Evolutionary conservation across 2,329 filamentous ascomycete species (phyloP).

Genomic region (Uncinocarpus reesii): DNA sequence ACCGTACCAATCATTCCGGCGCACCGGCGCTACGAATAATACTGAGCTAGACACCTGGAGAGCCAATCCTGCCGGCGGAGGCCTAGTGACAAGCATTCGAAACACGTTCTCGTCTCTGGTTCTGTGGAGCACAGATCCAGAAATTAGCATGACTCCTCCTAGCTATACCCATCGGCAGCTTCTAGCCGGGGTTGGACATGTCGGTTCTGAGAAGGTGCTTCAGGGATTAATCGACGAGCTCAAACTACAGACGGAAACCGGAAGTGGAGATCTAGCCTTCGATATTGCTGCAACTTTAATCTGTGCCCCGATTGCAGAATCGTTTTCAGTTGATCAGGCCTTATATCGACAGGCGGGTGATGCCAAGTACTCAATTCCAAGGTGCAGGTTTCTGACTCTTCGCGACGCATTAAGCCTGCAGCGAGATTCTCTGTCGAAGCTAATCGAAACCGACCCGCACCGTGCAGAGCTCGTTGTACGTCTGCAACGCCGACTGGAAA

Average conservation of each 20-base stretch:
- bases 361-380: slow-evolving; percentile 27
- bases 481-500: slow-evolving; percentile 36
- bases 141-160: slow-evolving; percentile 44
- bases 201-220: slow-evolving; percentile 33
- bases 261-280: slow-evolving; percentile 34
- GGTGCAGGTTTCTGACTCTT: slow-evolving; percentile 31
- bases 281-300: slow-evolving; percentile 38
- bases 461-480: slow-evolving; percentile 38
- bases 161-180: slow-evolving; percentile 48
- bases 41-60: slow-evolving; percentile 46
- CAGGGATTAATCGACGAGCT: slow-evolving; percentile 34
- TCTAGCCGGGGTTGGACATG: slow-evolving; percentile 33
- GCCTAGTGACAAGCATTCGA: slow-evolving; percentile 40
- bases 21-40: slow-evolving; percentile 37
- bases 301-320: slow-evolving; percentile 33
- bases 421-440: slow-evolving; percentile 32
- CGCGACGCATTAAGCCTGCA: slow-evolving; percentile 31
- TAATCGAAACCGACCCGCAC: slow-evolving; percentile 36
- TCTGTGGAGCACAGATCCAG: slow-evolving; percentile 43
- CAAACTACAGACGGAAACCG: slow-evolving; percentile 33
- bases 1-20: slow-evolving; percentile 42
- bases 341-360: slow-evolving; percentile 28
- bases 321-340: slow-evolving; percentile 31
- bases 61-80: slow-evolving; percentile 35
- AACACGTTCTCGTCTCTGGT: slow-evolving; percentile 44